phyloP scores from a whole-genome alignment of 1,139 yeast genomes.

The Suhomyces chickasaworum region DNA sequence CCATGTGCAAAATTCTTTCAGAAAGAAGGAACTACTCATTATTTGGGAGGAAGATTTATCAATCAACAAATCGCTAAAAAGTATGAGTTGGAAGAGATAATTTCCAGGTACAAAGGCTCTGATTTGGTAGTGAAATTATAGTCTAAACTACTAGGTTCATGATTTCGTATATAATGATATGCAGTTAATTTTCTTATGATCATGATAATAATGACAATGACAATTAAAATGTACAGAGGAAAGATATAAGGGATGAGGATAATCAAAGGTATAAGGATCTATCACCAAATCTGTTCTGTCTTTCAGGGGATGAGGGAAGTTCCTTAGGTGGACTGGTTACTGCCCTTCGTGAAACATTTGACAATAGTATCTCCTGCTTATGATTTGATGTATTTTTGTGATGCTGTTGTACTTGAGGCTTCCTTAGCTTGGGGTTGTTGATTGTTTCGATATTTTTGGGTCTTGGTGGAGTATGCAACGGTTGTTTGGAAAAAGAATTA shows the following conservation, averaged over 20 bases:
- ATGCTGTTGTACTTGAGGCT: background rate
- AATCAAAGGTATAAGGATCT: background rate
- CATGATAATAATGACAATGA: too few relatives aligned
- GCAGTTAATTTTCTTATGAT: background rate
- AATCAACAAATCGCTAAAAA: constrained; percentile 64
- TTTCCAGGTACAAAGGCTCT: constrained; percentile 34
- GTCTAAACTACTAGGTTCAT: constrained; percentile 1
- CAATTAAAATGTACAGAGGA: background rate
- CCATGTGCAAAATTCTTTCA: constrained; percentile 66
- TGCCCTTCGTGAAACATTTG: background rate
- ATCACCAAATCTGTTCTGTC: constrained; percentile 15
- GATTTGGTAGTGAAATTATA: constrained; percentile 41
- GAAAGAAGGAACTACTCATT: constrained; percentile 52
- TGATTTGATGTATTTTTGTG: background rate
- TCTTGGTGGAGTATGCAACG: background rate
- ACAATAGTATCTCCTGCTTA: background rate
- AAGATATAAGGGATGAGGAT: background rate
- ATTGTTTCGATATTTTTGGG: background rate
- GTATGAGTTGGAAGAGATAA: constrained; percentile 61
- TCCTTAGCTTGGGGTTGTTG: background rate
- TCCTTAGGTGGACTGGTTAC: constrained; percentile 1
- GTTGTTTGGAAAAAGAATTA: background rate
- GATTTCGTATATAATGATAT: background rate
- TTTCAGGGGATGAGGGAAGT: constrained; percentile 13
- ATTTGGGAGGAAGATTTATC: constrained; percentile 88